Evolutionary conservation across 768 basidiomycete genomes (phyloP).

Genomic region (Phanerochaete carnosa): DNA sequence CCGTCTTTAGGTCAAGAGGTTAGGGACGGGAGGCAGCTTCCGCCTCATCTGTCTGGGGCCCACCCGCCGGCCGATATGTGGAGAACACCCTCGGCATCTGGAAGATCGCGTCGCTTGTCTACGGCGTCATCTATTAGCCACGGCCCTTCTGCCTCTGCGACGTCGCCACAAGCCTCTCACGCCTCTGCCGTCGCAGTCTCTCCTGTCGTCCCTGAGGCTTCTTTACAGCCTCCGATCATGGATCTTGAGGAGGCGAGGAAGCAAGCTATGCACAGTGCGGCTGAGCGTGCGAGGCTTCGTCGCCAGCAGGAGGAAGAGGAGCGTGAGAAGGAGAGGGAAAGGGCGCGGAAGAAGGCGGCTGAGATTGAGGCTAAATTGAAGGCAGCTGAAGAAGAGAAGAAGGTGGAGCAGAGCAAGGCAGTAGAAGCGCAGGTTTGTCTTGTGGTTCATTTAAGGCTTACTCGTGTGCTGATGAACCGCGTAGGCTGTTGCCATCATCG

Average conservation of each 20-base stretch:
- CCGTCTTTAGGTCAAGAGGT: conserved; percentile 28
- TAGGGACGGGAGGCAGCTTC: conserved; percentile 50
- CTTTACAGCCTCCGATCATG: conserved; percentile 18
- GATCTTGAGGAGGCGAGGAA: conserved; percentile 64
- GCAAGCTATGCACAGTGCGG: conserved; percentile 79
- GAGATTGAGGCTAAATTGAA: conserved; percentile 71
- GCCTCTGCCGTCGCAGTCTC: conserved; percentile 14
- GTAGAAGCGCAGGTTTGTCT: conserved; percentile 19
- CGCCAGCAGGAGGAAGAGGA: conserved; percentile 83
- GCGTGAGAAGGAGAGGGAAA: conserved; percentile 73
- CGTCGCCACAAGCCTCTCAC: conserved; percentile 10
- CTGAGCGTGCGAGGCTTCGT: conserved; percentile 77
- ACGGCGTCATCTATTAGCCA: conserved; percentile 4
- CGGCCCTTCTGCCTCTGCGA: not conserved
- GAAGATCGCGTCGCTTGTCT: conserved; percentile 30
- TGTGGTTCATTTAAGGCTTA: not conserved
- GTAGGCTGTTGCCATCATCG: conserved; percentile 42
- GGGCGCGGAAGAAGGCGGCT: conserved; percentile 76
- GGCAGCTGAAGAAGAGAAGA: conserved; percentile 24
- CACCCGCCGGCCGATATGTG: conserved; percentile 23
- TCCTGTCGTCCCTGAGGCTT: conserved; percentile 14
- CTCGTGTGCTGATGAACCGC: conserved; percentile 18
- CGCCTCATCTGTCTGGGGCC: conserved; percentile 50
- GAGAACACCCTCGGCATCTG: conserved; percentile 4
- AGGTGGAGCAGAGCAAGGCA: conserved; percentile 10